Base-by-base conservation (phyloP, 768 basidiomycete species). In the Boletus coccyginus region DNA sequence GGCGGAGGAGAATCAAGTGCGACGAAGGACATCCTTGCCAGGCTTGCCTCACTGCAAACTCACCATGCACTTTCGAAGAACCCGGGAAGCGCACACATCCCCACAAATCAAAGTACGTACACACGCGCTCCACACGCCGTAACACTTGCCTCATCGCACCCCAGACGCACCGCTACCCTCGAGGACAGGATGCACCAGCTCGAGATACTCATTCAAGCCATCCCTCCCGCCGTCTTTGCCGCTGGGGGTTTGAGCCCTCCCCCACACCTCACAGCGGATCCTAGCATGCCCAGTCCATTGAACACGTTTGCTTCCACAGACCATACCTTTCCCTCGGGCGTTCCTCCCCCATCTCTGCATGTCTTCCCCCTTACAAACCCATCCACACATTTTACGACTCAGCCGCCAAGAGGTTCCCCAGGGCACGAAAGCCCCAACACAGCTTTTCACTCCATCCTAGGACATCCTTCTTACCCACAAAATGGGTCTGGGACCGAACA, bases 21-120 rank as follows among this genome's bases (percentile, higher is more conserved):
- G 91, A 93, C 63, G 91, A 93, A 69, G 91, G 91, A 0, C 90
- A 92, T 66, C 91, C 91, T 35, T 93, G 90, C 70, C 89, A 92
- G 73, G 89, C 90, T 13, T 93, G 91, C 70, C 72, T 92, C n/a
- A 86, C 87, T 7, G 88, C 90, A 12, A 88, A 81, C 65, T 90
- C 90, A 3, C 75, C 87, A 9, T 93, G 91, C 61, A 92, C 91
- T 0, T 92, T 92, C 64, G 91, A 92, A 70, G 91, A 92, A 71
- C 87, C 89, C 3, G 89, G 90, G 3, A 93, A 93, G 75, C 78
- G 90, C 55, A 87, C 86, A 1, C 89, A 92, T 66, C 88, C 90
- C 36, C 90, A 92, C 73, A 93, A 92, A 74, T 92, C 91, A 64
- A 93, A 91, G 88, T 90, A 66, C 62, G 88, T 75, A 40, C 19